A percentile compares a stretch with the other conserved stretches of the same genome.
Evolutionary conservation across 768 basidiomycete species (phyloP).

Genomic region (Leccinum arenicola): DNA sequence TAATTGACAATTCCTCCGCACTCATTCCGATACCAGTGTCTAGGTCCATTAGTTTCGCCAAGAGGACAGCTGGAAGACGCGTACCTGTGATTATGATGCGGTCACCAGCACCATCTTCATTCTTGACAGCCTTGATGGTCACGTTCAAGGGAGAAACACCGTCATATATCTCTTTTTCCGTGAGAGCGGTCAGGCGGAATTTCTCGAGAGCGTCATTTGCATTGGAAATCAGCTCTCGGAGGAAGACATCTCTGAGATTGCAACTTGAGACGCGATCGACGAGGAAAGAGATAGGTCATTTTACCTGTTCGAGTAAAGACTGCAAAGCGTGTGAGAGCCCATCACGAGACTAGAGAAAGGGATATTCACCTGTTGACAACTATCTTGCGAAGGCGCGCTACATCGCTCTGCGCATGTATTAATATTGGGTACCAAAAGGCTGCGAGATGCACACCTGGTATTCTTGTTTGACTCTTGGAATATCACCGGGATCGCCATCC

Average conservation of each 20-base stretch:
- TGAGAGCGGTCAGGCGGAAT: constrained; percentile 80
- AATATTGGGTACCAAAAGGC: neutral
- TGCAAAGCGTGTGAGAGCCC: constrained; percentile 30
- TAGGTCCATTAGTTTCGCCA: constrained; percentile 27
- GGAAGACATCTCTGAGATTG: constrained; percentile 65
- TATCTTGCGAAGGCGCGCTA: constrained; percentile 87
- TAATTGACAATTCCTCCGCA: constrained; percentile 80
- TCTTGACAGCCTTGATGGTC: constrained; percentile 74
- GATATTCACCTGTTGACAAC: constrained; percentile 77
- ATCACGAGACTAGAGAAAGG: neutral
- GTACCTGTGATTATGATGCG: constrained; percentile 72
- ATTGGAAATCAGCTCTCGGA: constrained; percentile 90
- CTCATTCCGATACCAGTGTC: constrained; percentile 98
- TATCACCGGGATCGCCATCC: constrained; percentile 42
- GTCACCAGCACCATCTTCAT: constrained; percentile 66
- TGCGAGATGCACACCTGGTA: constrained; percentile 55
- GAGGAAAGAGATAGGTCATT: constrained; percentile 5
- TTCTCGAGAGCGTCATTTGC: constrained; percentile 98
- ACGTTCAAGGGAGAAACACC: constrained; percentile 79
- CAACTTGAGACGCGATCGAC: constrained; percentile 2
- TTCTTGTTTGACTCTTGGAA: constrained; percentile 56
- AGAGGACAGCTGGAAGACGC: constrained; percentile 11
- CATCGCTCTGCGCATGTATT: constrained; percentile 68
- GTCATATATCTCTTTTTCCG: constrained; percentile 68
- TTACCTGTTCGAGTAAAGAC: constrained; percentile 82